Evolutionary conservation across 2,329 filamentous ascomycete genomes (phyloP), one percentile per base, ranked within the genome.

Genomic region (Exophiala mesophila): DNA sequence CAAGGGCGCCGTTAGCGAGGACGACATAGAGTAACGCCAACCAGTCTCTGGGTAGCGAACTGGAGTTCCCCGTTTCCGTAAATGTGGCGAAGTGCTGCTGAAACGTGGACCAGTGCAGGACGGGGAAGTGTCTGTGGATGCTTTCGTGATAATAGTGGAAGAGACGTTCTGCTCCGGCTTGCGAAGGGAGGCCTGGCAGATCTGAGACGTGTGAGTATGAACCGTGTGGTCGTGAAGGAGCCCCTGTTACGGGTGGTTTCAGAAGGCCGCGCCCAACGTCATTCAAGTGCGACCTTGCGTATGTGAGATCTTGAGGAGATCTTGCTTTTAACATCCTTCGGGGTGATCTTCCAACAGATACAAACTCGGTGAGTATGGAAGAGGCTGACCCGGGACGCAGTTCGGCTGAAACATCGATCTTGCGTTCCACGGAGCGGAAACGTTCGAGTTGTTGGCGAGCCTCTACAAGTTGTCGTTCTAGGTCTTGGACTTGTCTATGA

Each of bases 51-150:
- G 83, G 71, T 5, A 78, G 71, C 3, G 76, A 75, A 20, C 76
- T 69, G 13, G 84, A 70, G 31, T 75, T 76, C 3, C 79, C 77
- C 30, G 69, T 67, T 41, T 77, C 76, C 63, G 95, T 95, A 5
- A 94, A 71, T 6, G 79, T 74, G 43, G 94, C 86, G 47, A 90
- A 84, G 38, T 84, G 77, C 35, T 77, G 73, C 55, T 83, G 73
- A 56, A 97, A 94, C 0, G 77, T 84, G 2, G 87, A 85, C 85
- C 89, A 94, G 62, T 97, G 87, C 7, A 97, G 58, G 31, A 95
- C 80, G 1, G 92, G 92, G 54, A 89, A 83, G 62, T 86, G 82
- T 21, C 80, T 76, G 60, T 97, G 90, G 17, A 87, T 72, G 5
- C 83, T 83, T 28, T 76, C 72, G 55, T 85, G 83, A 63, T 94